phyloP scores from a whole-genome alignment of 2,329 filamentous ascomycete genomes.

The Laburnicola sp. region DNA sequence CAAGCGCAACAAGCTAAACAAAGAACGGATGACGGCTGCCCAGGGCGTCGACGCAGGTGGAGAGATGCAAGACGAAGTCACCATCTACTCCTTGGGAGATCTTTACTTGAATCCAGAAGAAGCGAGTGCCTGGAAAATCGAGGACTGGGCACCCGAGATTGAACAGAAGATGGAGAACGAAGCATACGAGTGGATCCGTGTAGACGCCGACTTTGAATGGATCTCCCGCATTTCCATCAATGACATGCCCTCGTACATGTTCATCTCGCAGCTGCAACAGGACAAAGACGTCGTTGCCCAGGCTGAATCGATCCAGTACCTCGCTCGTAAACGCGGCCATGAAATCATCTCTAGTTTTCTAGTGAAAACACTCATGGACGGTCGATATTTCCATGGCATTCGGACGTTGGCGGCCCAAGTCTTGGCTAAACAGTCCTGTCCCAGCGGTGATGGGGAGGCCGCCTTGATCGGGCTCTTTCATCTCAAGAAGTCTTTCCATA shows the following conservation, averaged over 20 bases:
- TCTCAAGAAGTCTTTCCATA: slow-evolving; percentile 80
- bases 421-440: slow-evolving; percentile 65
- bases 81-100: slow-evolving; percentile 90
- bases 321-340: slow-evolving; percentile 69
- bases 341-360: slow-evolving; percentile 87
- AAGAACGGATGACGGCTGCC: slow-evolving; percentile 70
- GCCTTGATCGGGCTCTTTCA: slow-evolving; percentile 81
- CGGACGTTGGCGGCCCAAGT: slow-evolving; percentile 80
- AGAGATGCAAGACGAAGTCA: slow-evolving; percentile 72
- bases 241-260: slow-evolving; percentile 94
- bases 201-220: slow-evolving; percentile 99
- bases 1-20: slow-evolving; percentile 81
- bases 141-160: slow-evolving; percentile 86
- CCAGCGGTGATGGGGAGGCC: slow-evolving; percentile 60
- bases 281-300: slow-evolving; percentile 95
- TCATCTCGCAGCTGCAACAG: slow-evolving; percentile 93
- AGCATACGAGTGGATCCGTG: slow-evolving; percentile 97
- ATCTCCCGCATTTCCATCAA: slow-evolving; percentile 76
- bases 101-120: slow-evolving; percentile 84
- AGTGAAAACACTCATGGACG: slow-evolving; percentile 85
- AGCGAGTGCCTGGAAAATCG: slow-evolving; percentile 77
- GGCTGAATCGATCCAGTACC: slow-evolving; percentile 70
- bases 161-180: slow-evolving; percentile 92
- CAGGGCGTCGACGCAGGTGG: slow-evolving; percentile 64
- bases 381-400: slow-evolving; percentile 91